Conservation (phyloP, 768 basidiomycete genomes). For the Suillus luteus region DNA sequence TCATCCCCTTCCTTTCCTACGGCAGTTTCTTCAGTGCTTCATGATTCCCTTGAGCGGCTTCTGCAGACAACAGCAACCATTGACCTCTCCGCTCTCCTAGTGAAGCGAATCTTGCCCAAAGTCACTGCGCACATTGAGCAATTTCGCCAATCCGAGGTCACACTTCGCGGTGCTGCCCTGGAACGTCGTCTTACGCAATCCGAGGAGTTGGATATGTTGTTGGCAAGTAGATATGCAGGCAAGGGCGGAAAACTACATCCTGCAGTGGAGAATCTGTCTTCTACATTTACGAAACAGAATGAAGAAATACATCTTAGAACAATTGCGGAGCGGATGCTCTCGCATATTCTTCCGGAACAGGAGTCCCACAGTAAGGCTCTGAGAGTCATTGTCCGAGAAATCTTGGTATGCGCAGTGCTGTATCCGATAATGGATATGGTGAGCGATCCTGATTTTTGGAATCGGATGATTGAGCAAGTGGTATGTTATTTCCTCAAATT, state of each 20-base stretch:
- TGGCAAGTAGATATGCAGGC: constrained; percentile 78
- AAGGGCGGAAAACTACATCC: constrained; percentile 73
- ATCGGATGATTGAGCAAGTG: constrained; percentile 86
- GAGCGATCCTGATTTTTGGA: constrained; percentile 97
- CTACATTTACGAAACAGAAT: constrained; percentile 85
- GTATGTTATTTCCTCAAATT: constrained; percentile 48
- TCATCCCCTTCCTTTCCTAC: constrained; percentile 86
- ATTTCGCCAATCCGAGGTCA: constrained; percentile 87
- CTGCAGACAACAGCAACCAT: constrained; percentile 55
- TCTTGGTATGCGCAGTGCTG: constrained; percentile 78
- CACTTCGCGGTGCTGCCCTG: constrained; percentile 78
- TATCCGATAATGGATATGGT: constrained; percentile 92
- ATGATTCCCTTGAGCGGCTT: constrained; percentile 61
- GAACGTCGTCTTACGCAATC: constrained; percentile 85
- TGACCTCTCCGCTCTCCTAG: constrained; percentile 75
- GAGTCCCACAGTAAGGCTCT: constrained; percentile 74
- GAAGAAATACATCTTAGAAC: constrained; percentile 84
- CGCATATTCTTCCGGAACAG: constrained; percentile 70
- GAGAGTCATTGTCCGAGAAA: constrained; percentile 75
- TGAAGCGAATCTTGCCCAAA: constrained; percentile 85
- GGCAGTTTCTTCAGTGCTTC: constrained; percentile 76
- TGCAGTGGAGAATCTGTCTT: constrained; percentile 86
- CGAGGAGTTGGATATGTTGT: constrained; percentile 83
- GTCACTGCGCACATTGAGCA: constrained; percentile 88
- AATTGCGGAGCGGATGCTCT: constrained; percentile 71